Evolutionary conservation across 441 rosid species (phyloP).

Genomic region (Erysimum pusillum): DNA sequence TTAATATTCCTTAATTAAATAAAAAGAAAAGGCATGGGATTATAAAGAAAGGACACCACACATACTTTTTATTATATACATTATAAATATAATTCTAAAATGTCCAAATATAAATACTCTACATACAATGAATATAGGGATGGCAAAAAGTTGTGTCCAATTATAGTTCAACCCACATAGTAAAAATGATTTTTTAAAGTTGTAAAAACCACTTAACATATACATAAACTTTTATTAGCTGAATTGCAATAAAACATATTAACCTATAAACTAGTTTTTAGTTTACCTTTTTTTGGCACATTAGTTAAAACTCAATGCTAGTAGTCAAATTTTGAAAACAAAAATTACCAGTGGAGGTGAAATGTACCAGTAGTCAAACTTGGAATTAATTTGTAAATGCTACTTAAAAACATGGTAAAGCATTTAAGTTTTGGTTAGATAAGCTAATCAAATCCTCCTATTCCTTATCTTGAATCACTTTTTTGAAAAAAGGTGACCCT

Average conservation of each 20-base stretch:
- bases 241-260: background rate
- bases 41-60: background rate
- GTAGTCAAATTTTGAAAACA: no score
- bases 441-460: background rate
- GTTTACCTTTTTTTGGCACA: no score
- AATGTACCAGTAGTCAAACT: no score
- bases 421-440: background rate
- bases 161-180: background rate
- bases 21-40: background rate
- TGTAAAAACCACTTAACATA: no score
- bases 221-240: background rate
- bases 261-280: background rate
- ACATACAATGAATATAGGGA: background rate
- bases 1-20: background rate
- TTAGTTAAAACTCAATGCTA: no score
- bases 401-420: background rate
- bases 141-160: background rate
- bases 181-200: no score
- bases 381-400: background rate
- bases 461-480: background rate
- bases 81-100: background rate
- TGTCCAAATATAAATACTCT: background rate
- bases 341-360: background rate
- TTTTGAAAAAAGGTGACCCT: background rate
- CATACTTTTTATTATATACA: conserved; percentile 12